Percentiles rank a stretch among this genome's conserved stretches.
Conservation (phyloP, 1,284 basidiomycete species). For the Irpex sp. region DNA sequence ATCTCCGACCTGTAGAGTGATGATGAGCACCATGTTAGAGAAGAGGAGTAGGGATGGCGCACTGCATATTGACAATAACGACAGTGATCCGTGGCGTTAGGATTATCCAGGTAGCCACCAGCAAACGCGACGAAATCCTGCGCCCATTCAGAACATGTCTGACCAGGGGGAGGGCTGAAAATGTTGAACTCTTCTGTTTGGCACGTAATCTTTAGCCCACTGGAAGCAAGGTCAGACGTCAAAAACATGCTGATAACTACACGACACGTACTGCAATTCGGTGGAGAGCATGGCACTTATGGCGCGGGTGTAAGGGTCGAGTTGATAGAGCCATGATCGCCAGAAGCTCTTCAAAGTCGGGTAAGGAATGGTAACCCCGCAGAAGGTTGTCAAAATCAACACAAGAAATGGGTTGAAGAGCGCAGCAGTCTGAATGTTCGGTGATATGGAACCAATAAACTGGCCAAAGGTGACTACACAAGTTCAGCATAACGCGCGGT, state of each 20-base stretch:
- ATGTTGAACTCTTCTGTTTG: constrained; percentile 61
- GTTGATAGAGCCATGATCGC: constrained; percentile 73
- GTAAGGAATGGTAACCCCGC: constrained; percentile 80
- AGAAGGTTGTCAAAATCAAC: constrained; percentile 69
- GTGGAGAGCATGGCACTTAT: constrained; percentile 75
- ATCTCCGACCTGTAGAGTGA: constrained; percentile 45
- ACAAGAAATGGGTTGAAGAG: constrained; percentile 79
- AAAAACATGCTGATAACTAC: constrained; percentile 6
- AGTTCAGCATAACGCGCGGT: background rate
- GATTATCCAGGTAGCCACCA: constrained; percentile 82
- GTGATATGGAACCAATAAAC: constrained; percentile 72
- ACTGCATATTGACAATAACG: constrained; percentile 70
- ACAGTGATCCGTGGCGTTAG: constrained; percentile 55
- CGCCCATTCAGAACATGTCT: constrained; percentile 76
- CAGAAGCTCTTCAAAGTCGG: constrained; percentile 70
- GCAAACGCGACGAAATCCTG: constrained; percentile 56
- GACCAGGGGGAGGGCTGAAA: constrained; percentile 70
- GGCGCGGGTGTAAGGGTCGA: constrained; percentile 71
- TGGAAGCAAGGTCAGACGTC: constrained; percentile 20
- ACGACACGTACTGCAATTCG: constrained; percentile 59
- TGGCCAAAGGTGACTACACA: constrained; percentile 66
- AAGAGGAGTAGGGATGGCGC: constrained; percentile 10
- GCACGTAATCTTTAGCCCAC: constrained; percentile 68
- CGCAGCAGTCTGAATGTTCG: constrained; percentile 69
- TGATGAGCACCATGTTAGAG: background rate